A percentile compares a stretch with the other conserved stretches of the same genome.
Evolutionary conservation across 2,329 filamentous ascomycete species (phyloP).

Genomic region (Zymoseptoria crescenta): DNA sequence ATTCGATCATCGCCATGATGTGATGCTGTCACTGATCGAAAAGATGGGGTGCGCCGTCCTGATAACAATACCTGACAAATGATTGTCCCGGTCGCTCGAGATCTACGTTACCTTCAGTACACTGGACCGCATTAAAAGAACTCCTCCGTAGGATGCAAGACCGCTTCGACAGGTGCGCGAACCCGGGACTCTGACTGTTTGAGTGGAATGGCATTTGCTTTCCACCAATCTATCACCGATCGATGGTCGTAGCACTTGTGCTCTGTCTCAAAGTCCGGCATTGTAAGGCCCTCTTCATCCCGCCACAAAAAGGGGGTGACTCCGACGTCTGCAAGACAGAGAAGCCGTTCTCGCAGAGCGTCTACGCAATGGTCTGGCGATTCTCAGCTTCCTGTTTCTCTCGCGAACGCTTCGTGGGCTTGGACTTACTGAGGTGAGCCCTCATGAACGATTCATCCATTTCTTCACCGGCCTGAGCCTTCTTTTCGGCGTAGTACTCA

Average conservation of each 20-base stretch:
- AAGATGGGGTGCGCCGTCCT: not conserved
- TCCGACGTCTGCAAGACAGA: not conserved
- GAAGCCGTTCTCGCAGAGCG: constrained; percentile 1
- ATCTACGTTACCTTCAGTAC: not conserved
- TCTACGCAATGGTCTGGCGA: constrained; percentile 2
- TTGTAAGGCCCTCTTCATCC: not conserved
- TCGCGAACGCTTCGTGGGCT: not conserved
- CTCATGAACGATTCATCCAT: not conserved
- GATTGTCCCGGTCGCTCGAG: not conserved
- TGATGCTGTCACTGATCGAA: not conserved
- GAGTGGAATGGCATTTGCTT: not conserved
- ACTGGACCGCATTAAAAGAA: not conserved
- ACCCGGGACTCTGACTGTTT: not conserved
- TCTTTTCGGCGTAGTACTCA: constrained; percentile 4
- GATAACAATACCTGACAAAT: not conserved
- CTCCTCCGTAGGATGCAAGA: not conserved
- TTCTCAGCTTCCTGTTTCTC: not conserved
- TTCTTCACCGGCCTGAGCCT: not conserved
- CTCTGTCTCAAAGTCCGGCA: constrained; percentile 3
- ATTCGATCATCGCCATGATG: not conserved
- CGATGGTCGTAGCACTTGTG: constrained; percentile 3
- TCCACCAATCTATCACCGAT: not conserved
- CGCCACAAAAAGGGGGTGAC: constrained; percentile 1
- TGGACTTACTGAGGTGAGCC: not conserved
- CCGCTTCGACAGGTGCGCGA: not conserved